These are phyloP conservation scores for Apostasia ramifera DNA, from an alignment of 106 monocot species.

Conservation along the genomic window DNA sequence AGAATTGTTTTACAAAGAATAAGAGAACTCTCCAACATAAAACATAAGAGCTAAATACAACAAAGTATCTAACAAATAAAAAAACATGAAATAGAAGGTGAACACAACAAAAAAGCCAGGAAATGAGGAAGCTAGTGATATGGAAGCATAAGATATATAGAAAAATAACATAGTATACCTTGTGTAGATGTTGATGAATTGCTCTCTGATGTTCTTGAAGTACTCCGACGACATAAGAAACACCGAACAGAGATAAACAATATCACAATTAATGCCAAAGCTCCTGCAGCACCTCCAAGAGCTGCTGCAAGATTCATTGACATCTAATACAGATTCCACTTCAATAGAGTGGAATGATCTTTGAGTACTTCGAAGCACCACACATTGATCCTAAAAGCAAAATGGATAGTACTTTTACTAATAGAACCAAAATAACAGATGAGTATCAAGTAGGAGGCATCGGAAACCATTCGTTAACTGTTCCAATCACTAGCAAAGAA, in stretches of 20 bases:
- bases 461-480: not conserved
- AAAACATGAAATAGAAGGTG: not conserved
- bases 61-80: slow-evolving; percentile 4
- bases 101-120: not conserved
- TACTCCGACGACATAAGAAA: slow-evolving; percentile 20
- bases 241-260: slow-evolving; percentile 19
- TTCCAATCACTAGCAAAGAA: not conserved
- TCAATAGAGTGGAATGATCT: slow-evolving; percentile 15
- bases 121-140: not conserved
- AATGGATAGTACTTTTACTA: not conserved
- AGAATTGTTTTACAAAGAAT: no score
- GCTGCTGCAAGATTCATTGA: slow-evolving; percentile 63
- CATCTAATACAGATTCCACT: slow-evolving; percentile 44
- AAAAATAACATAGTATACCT: slow-evolving; percentile 22
- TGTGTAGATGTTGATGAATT: slow-evolving; percentile 65
- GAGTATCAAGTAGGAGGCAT: slow-evolving; percentile 2
- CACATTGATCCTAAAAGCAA: slow-evolving; percentile 41
- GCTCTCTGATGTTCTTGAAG: slow-evolving; percentile 45
- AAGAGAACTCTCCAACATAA: no score
- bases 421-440: not conserved
- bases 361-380: slow-evolving; percentile 14
- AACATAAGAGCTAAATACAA: no score
- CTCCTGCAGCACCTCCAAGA: slow-evolving; percentile 74
- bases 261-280: slow-evolving; percentile 50
- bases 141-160: no score